Conservation (phyloP, 1,284 basidiomycete genomes). For the Mycocalia duriaeana region DNA sequence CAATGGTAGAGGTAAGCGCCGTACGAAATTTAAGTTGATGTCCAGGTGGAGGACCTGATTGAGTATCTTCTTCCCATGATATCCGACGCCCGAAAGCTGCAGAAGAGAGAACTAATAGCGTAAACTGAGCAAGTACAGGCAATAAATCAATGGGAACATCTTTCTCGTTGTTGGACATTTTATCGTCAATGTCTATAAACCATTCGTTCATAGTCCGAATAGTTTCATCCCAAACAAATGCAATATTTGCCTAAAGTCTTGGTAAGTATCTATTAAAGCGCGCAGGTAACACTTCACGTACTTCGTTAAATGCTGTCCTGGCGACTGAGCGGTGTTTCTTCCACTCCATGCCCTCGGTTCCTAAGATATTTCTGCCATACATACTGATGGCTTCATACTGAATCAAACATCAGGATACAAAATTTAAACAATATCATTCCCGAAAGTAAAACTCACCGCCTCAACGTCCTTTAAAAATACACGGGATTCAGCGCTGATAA, state of each 20-base stretch:
- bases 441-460: slow-evolving; percentile 19
- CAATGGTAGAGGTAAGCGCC: slow-evolving; percentile 26
- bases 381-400: slow-evolving; percentile 31
- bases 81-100: slow-evolving; percentile 37
- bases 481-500: slow-evolving; percentile 23
- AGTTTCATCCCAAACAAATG: slow-evolving; percentile 39
- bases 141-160: slow-evolving; percentile 26
- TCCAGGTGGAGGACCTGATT: slow-evolving; percentile 22
- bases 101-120: slow-evolving; percentile 35
- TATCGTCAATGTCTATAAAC: slow-evolving; percentile 32
- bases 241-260: slow-evolving; percentile 37
- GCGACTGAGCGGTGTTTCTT: slow-evolving; percentile 37
- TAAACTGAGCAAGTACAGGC: slow-evolving; percentile 24
- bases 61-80: slow-evolving; percentile 26
- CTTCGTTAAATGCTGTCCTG: slow-evolving; percentile 37
- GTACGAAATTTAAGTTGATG: slow-evolving; percentile 28
- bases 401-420: neutral
- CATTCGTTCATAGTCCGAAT: slow-evolving; percentile 39
- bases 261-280: no score
- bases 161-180: slow-evolving; percentile 11
- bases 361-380: slow-evolving; percentile 36
- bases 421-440: neutral
- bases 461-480: slow-evolving; percentile 33
- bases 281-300: slow-evolving; percentile 12
- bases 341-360: slow-evolving; percentile 39